Base-by-base conservation (phyloP, 805 yeast genomes). In the Suhomyces prunicola region DNA sequence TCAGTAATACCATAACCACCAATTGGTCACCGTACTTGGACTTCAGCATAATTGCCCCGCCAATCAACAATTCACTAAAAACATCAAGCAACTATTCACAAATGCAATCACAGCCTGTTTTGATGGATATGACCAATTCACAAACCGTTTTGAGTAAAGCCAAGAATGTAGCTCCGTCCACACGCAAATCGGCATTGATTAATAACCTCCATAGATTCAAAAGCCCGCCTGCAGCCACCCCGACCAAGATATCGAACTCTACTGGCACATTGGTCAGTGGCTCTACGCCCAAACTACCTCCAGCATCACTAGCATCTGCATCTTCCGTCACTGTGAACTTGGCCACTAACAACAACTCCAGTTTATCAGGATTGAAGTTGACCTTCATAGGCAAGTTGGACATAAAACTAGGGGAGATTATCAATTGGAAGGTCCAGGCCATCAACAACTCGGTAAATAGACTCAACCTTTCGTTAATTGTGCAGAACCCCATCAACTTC, bases 361-460 rank as follows among this genome's bases (percentile, higher is more conserved):
- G 70, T 4, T 60, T 75, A 17, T 84, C 65, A 51, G 82, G 62
- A 27, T 72, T 70, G 13, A 72, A 74, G 13, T 71, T 87, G 12
- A 79, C 86, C 3, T 82, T 88, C 53, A 72, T 79, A 5, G 94
- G 96, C 0, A 80, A 82, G 9, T 79, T 86, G 5, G 74, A 77
- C 41, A 83, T 86, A 4, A 72, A 75, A 57, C 67, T 86, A 8
- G 93, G 94, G 2, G 78, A 81, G 41, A 72, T 76, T 2, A 82
- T 81, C 63, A 78, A 74, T 50, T 85, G 92, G 88, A 77, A 77
- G 47, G 74, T 88, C 12, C 87, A 84, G 59, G 83, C 87, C 1
- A 78, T 86, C 50, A 88, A 88, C 70, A 77, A 77, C 54, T 79
- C 88, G 1, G 58, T 68, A n/a, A 75, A 75, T 23, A 63, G 74